Evolutionary conservation across 2,329 filamentous ascomycete species (phyloP).

Genomic region (Podosphaera xanthii): DNA sequence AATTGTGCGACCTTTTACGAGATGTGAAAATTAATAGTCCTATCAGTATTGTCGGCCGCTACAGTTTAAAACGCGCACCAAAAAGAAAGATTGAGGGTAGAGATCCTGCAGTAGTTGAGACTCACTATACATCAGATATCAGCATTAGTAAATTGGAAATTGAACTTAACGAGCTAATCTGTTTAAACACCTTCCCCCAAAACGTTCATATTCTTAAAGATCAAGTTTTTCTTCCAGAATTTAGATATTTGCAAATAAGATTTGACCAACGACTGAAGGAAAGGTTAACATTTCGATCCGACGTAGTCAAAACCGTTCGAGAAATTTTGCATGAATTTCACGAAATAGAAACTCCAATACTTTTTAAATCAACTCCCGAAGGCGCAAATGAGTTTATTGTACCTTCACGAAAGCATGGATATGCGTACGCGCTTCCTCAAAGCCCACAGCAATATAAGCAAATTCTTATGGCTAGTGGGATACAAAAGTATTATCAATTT

Average conservation of each 20-base stretch:
- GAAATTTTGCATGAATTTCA: constrained; percentile 8
- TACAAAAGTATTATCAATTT: constrained; percentile 71
- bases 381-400: constrained; percentile 89
- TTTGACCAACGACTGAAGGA: constrained; percentile 44
- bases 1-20: constrained; percentile 21
- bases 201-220: constrained; percentile 57
- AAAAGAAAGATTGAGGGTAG: constrained; percentile 4
- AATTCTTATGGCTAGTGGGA: constrained; percentile 78
- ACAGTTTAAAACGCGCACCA: constrained; percentile 7
- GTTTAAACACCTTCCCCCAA: constrained; percentile 50
- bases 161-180: constrained; percentile 34
- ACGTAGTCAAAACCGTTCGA: constrained; percentile 29
- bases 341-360: constrained; percentile 70
- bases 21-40: constrained; percentile 27
- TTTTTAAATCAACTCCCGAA: constrained; percentile 96
- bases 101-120: background rate
- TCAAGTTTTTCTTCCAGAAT: constrained; percentile 45
- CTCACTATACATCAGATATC: background rate
- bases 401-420: constrained; percentile 51
- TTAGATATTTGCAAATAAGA: constrained; percentile 67
- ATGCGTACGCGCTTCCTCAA: constrained; percentile 79
- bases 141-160: constrained; percentile 26
- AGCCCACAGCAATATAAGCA: constrained; percentile 98
- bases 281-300: constrained; percentile 46
- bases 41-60: constrained; percentile 23